Percentiles rank a stretch among this genome's conserved stretches.
These are phyloP conservation scores for Apostasia ramifera DNA, from an alignment of 106 monocot genomes.

Conservation along the genomic window DNA sequence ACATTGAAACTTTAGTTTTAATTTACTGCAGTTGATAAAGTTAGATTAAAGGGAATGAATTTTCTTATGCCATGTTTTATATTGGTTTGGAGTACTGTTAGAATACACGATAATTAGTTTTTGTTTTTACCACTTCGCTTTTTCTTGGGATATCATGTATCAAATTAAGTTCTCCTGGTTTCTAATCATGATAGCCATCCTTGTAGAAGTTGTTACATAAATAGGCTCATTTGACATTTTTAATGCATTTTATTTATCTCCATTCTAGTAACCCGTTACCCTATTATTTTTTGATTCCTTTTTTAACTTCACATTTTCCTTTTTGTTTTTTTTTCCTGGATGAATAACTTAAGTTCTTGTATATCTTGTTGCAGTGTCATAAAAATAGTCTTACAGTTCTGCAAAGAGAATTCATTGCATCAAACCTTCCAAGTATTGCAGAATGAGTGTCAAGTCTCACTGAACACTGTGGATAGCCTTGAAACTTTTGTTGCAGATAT, in stretches of 20 bases:
- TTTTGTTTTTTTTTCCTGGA: not conserved
- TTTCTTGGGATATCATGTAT: too few relatives aligned
- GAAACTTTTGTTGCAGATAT: slow-evolving; percentile 82
- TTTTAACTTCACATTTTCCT: not conserved
- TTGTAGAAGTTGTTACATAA: not conserved
- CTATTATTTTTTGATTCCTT: not conserved
- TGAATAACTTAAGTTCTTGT: not conserved
- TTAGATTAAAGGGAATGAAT: too few relatives aligned
- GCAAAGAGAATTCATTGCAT: slow-evolving; percentile 91
- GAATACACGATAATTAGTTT: too few relatives aligned
- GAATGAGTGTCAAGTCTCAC: slow-evolving; percentile 87
- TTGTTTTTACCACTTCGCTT: too few relatives aligned
- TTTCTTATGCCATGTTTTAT: too few relatives aligned
- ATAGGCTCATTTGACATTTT: not conserved
- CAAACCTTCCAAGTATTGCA: slow-evolving; percentile 89
- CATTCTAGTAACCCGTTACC: not conserved
- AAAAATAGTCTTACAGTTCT: slow-evolving; percentile 93
- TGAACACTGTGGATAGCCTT: slow-evolving; percentile 90
- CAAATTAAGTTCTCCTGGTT: too few relatives aligned
- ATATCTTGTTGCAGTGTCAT: slow-evolving; percentile 62
- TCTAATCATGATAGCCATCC: not conserved
- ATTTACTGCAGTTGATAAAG: too few relatives aligned
- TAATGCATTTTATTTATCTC: not conserved
- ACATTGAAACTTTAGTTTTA: too few relatives aligned
- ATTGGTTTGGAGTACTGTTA: too few relatives aligned